Evolutionary conservation across 805 yeast species (phyloP).

Genomic region (Kregervanrija fluxuum): DNA sequence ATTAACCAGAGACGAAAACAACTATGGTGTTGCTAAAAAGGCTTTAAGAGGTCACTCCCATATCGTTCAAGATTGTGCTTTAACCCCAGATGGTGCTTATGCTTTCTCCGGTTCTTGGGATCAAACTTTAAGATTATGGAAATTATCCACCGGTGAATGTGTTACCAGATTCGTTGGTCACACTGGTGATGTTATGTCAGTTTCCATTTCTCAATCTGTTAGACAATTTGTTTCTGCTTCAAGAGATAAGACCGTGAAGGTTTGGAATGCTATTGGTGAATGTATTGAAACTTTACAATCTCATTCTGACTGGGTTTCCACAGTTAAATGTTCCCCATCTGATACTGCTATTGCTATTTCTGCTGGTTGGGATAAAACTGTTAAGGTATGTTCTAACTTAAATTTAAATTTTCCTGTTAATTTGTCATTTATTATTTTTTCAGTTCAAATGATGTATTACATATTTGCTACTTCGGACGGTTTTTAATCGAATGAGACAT

Average conservation of each 20-base stretch:
- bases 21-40: conserved; percentile 97
- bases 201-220: conserved; percentile 91
- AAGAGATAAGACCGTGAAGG: conserved; percentile 97
- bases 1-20: conserved; percentile 89
- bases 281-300: conserved; percentile 91
- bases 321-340: conserved; percentile 93
- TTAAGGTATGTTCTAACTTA: conserved; percentile 76
- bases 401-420: conserved; percentile 8
- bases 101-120: conserved; percentile 99
- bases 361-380: conserved; percentile 98
- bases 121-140: conserved; percentile 98
- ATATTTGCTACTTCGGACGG: conserved; percentile 99
- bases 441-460: conserved; percentile 56
- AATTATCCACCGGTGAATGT: conserved; percentile 87
- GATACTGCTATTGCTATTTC: conserved; percentile 76
- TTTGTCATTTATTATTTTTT: background rate
- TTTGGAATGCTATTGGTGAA: conserved; percentile 98
- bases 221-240: conserved; percentile 98
- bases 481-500: conserved; percentile 87
- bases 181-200: conserved; percentile 95
- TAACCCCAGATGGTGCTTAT: conserved; percentile 95
- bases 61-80: conserved; percentile 96
- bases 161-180: conserved; percentile 96
- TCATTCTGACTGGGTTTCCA: conserved; percentile 98
- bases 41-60: conserved; percentile 98